Base-by-base conservation (phyloP, 1,284 basidiomycete species). In the Entoloma clypeatum region DNA sequence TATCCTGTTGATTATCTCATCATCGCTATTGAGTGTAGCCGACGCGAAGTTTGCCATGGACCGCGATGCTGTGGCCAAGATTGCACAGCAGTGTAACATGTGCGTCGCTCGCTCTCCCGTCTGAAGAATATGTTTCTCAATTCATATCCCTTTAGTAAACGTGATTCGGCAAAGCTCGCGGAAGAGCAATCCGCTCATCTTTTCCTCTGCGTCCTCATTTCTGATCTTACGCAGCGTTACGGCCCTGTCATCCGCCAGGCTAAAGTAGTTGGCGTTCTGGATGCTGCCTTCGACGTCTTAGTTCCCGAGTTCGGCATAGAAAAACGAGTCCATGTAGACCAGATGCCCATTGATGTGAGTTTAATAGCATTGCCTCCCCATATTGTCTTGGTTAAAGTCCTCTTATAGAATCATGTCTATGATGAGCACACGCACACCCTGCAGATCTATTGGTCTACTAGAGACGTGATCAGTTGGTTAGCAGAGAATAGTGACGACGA, bases 61-160 rank as follows among this genome's bases (percentile, higher is more conserved):
- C 60, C 86, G 92, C 50, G 95, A 99, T 62, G 87, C 93, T 47
- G 90, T 98, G 31, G 92, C 93, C 38, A 98, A 99, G 71, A 81
- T 96, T 31, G 95, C 96, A 36, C 95, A 96, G 59, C 92, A 95
- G 59, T 96, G 93, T 67, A 96, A 96, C 68, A 94, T 93, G 86
- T 92, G 56, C 32, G 81, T 63, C 6, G 25, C 29, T 21, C 16
- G 11, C 21, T 25, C 8, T 11, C 30, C 40, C 7, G 10, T 27
- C 3, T n/a, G 13, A 7, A 4, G 26, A 28, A 28, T 3, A n/a
- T 13, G 13, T 4, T 16, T 1, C 18, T 17, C 14, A 13, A 7
- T 30, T 18, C 47, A 45, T 41, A 39, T 22, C 5, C 9, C 32
- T 52, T 52, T 45, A 91, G 88, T 55, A 95, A 95, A 73, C 80